Evolutionary conservation across 2,329 filamentous ascomycete genomes (phyloP).

Genomic region (Drechslerella coelobrocha): DNA sequence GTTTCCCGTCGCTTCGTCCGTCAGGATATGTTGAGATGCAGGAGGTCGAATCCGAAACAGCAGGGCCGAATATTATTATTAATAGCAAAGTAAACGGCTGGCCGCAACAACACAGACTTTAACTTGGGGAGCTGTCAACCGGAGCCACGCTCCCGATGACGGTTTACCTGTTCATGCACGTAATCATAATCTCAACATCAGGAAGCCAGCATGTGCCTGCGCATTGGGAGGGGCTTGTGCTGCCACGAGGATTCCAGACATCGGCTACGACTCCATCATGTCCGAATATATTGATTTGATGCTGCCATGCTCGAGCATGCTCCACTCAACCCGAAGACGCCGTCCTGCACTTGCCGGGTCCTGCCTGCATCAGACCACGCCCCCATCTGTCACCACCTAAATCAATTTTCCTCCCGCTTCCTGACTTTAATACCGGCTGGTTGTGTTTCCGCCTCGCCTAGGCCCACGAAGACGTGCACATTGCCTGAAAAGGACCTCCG

Average conservation of each 20-base stretch:
- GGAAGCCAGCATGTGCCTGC: too few species aligned
- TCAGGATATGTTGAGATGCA: constrained; percentile 35
- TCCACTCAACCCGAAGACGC: constrained; percentile 2
- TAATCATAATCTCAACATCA: too few species aligned
- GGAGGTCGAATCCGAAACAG: background rate
- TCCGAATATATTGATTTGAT: background rate
- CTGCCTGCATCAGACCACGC: background rate
- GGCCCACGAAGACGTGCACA: background rate
- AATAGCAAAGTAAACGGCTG: background rate
- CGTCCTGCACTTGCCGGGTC: background rate
- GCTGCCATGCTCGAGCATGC: background rate
- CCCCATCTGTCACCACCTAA: background rate
- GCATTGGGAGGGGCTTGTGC: too few species aligned
- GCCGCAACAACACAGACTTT: background rate
- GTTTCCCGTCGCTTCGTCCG: constrained; percentile 25
- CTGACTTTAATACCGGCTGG: background rate
- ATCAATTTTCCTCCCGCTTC: background rate
- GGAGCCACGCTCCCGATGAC: too few species aligned
- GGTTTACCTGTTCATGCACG: too few species aligned
- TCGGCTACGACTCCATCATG: constrained; percentile 13
- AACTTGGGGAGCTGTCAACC: too few species aligned
- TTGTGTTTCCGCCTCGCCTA: background rate
- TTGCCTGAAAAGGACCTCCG: background rate
- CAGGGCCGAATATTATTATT: background rate
- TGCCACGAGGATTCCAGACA: constrained; percentile 47